Base-by-base conservation (phyloP, 805 yeast genomes). In the Torulaspora gathmanii region DNA sequence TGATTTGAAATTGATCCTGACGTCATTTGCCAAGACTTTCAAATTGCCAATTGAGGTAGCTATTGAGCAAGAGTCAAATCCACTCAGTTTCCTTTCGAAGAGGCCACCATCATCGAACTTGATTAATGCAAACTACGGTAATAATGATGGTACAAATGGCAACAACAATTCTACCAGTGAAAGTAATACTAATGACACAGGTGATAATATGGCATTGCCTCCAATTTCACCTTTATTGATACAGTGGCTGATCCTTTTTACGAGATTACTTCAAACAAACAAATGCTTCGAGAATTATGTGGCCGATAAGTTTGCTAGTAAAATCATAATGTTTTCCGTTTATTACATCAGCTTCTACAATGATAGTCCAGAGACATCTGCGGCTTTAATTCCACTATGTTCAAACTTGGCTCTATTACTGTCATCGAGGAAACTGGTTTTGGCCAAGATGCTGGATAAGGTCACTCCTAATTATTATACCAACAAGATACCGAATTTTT, bases 221-320 rank as follows among this genome's bases (percentile, higher is more conserved):
- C 49, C 65, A 50, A 40, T 71, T 46, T 64, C 75, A 4, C 55
- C 72, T 15, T 71, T 89, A 82, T 61, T 79, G 2, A 66, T 72
- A 3, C 90, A 83, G 56, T 58, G 77, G n/a, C 63, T 79, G 5
- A 72, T 83, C 59, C 59, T 90, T 7, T 53, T 85, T 12, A 86
- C 95, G 86, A 95, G 86, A 55, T 65, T 88, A 34, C 65, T 78
- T 27, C 91, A 86, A 58, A 81, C 88, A 54, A 91, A 91, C 64
- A 71, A 70, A 47, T 64, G 64, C 39, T 81, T 83, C 55, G 72
- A 73, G 46, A 56, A 59, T 13, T 67, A 71, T 40, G 65, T 79
- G 25, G 63, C 73, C 2, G 70, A 72, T 11, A 69, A 72, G 36
- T 71, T 72, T 49, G 75, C 80, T 2, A 69, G 74, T 25, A 83